Evolutionary conservation across 2,329 filamentous ascomycete genomes (phyloP).

Genomic region (Ambrosiella xylebori): DNA sequence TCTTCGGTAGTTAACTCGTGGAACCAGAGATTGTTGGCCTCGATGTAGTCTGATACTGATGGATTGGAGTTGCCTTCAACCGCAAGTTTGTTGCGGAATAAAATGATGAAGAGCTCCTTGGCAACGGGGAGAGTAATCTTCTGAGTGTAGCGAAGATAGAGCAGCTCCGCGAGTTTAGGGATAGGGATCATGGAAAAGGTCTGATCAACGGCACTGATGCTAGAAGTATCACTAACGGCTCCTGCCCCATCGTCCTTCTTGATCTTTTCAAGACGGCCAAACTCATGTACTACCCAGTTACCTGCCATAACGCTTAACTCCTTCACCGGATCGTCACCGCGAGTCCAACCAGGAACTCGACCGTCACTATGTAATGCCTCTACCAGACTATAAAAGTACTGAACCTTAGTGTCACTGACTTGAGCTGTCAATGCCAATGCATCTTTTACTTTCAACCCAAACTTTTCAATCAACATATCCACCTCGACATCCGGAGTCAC

Average conservation of each 20-base stretch:
- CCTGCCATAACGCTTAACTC: slow-evolving; percentile 31
- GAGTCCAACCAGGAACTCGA: slow-evolving; percentile 16
- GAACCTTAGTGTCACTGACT: slow-evolving; percentile 60
- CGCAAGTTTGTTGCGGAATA: slow-evolving; percentile 5
- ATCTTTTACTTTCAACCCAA: slow-evolving; percentile 62
- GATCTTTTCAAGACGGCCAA: slow-evolving; percentile 45
- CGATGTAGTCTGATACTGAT: slow-evolving; percentile 34
- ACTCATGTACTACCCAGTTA: slow-evolving; percentile 59
- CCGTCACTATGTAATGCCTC: slow-evolving; percentile 23
- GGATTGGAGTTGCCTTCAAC: slow-evolving; percentile 26
- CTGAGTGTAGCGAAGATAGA: slow-evolving; percentile 29
- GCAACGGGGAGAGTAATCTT: slow-evolving; percentile 39
- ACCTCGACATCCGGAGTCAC: slow-evolving; percentile 55
- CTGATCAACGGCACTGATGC: slow-evolving; percentile 21
- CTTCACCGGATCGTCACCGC: slow-evolving; percentile 15
- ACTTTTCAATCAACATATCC: slow-evolving; percentile 40
- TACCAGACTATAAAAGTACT: slow-evolving; percentile 63
- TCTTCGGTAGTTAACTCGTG: slow-evolving; percentile 30
- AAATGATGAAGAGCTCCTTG: slow-evolving; percentile 29
- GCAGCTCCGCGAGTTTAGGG: slow-evolving; percentile 31
- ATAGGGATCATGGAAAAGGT: slow-evolving; percentile 30
- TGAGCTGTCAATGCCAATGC: slow-evolving; percentile 62
- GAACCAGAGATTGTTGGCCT: slow-evolving; percentile 36
- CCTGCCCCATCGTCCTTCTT: slow-evolving; percentile 22
- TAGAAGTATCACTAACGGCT: neutral